Conservation (phyloP, 441 rosid species). For the Euphorbia corollata region DNA sequence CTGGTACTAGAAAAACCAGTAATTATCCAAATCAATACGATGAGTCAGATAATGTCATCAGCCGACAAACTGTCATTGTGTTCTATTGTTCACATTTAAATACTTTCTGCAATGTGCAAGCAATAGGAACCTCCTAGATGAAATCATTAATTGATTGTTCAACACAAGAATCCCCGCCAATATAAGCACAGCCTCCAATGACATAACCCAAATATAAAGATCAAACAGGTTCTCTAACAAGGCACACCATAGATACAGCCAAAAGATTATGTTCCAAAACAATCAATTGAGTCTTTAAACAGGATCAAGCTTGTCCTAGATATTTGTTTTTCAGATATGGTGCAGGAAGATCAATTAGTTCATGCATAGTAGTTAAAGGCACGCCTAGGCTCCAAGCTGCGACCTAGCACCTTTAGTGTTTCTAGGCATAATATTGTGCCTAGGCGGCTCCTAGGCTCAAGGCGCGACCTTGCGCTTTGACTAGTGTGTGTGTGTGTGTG, state of each 20-base stretch:
- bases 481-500: no score
- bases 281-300: background rate
- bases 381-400: no score
- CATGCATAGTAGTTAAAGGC: background rate
- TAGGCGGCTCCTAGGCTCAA: no score
- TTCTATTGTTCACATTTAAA: background rate
- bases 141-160: background rate
- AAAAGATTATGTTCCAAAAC: background rate
- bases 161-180: background rate
- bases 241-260: background rate
- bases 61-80: background rate
- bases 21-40: background rate
- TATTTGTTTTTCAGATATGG: background rate
- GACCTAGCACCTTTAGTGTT: no score
- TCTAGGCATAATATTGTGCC: no score
- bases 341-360: constrained; percentile 3
- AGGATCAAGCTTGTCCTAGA: background rate
- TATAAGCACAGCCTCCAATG: background rate
- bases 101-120: no score
- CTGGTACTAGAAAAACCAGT: background rate
- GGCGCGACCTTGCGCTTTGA: no score
- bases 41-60: background rate
- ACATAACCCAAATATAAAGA: background rate
- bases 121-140: no score
- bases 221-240: no score